Percentiles rank a stretch among this genome's conserved stretches.
Evolutionary conservation across 805 yeast genomes (phyloP).

Genomic region (Nakazawaea holstii): DNA sequence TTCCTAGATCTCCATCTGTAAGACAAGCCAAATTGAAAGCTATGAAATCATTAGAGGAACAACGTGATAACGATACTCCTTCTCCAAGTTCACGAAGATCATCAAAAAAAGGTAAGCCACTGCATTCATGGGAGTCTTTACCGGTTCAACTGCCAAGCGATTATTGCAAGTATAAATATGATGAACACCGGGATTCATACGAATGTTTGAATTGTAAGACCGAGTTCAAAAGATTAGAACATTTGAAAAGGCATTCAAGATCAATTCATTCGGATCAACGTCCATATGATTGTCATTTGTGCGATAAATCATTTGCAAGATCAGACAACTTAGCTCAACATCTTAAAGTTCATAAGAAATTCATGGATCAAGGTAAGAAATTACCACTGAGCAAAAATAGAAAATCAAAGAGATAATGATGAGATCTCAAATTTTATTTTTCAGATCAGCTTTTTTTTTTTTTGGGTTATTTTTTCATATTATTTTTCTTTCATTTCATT

Average conservation of each 20-base stretch:
- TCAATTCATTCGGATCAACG: conserved; percentile 58
- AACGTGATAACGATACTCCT: neutral
- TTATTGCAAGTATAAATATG: neutral
- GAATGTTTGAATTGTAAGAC: conserved; percentile 3
- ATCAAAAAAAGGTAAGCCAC: neutral
- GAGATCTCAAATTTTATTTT: neutral
- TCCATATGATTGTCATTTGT: conserved; percentile 53
- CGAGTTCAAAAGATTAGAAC: conserved; percentile 56
- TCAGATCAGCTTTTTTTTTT: neutral
- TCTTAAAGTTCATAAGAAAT: conserved; percentile 41
- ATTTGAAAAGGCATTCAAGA: conserved; percentile 60
- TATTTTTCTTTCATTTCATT: too few species aligned
- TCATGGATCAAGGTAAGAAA: neutral
- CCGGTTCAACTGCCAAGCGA: neutral
- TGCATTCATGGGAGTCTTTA: neutral
- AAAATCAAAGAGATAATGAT: neutral
- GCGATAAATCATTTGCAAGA: conserved; percentile 59
- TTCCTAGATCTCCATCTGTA: neutral
- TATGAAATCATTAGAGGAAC: neutral
- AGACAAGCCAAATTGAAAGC: conserved; percentile 2
- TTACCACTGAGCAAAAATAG: neutral
- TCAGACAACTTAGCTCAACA: conserved; percentile 67
- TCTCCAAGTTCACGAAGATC: neutral
- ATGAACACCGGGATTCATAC: neutral
- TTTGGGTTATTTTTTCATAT: neutral